Conservation (phyloP, 768 basidiomycete species). For the Crepidotus variabilis region DNA sequence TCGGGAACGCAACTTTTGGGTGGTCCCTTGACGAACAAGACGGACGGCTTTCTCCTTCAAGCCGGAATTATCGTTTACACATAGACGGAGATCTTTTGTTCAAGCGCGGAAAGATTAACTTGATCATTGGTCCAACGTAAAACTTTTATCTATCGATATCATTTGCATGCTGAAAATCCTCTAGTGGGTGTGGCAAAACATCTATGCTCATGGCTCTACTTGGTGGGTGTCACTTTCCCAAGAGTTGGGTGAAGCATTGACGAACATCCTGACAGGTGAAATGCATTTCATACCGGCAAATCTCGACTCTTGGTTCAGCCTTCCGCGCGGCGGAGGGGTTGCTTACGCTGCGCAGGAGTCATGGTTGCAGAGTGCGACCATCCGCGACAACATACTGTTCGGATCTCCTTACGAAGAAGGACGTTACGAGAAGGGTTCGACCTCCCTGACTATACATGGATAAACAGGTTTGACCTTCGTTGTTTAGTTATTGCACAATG, state of each 20-base stretch:
- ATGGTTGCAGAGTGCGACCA: slow-evolving; percentile 2
- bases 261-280: slow-evolving; percentile 31
- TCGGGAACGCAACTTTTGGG: slow-evolving; percentile 49
- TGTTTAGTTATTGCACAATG: slow-evolving; percentile 61
- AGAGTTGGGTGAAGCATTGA: not conserved
- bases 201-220: slow-evolving; percentile 61
- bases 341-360: slow-evolving; percentile 15
- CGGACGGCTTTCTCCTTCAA: slow-evolving; percentile 35
- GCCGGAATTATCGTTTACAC: slow-evolving; percentile 46
- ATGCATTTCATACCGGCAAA: slow-evolving; percentile 51
- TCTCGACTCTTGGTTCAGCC: slow-evolving; percentile 57
- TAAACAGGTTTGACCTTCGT: too few relatives aligned
- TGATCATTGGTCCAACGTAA: slow-evolving; percentile 54
- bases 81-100: slow-evolving; percentile 54
- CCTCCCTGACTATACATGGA: not conserved
- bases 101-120: slow-evolving; percentile 46
- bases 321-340: slow-evolving; percentile 64
- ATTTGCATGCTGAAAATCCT: not conserved
- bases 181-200: slow-evolving; percentile 51
- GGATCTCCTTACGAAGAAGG: slow-evolving; percentile 32
- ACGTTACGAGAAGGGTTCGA: slow-evolving; percentile 60
- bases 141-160: not conserved
- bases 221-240: slow-evolving; percentile 21
- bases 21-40: slow-evolving; percentile 43
- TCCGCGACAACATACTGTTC: slow-evolving; percentile 3